Conservation (phyloP, 306 rosid genomes). For the Sophora flavescens region DNA sequence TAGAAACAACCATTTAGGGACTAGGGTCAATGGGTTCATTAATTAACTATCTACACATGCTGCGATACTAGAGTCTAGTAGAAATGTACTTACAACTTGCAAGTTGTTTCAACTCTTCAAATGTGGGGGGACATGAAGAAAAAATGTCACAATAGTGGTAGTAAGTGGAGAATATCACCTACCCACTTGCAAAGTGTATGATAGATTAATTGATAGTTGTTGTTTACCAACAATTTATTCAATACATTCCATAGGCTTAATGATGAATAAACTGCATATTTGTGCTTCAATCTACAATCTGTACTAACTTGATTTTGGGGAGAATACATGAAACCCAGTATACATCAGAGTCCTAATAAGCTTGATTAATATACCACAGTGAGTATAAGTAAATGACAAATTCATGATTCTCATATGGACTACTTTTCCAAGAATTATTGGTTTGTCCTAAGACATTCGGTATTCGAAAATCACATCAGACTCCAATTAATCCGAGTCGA, state of each 20-base stretch:
- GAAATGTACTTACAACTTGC: conserved; percentile 35
- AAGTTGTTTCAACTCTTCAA: conserved; percentile 40
- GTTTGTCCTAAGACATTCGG: neutral
- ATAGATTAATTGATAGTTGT: conserved; percentile 33
- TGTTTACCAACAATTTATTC: conserved; percentile 48
- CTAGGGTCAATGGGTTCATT: conserved; percentile 29
- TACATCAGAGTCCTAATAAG: conserved; percentile 43
- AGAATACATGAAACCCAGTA: conserved; percentile 35
- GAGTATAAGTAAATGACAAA: conserved; percentile 42
- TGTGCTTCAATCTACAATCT: conserved; percentile 40
- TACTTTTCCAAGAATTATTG: conserved; percentile 3
- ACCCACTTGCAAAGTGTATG: conserved; percentile 49
- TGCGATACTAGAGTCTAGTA: neutral
- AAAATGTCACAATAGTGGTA: conserved; percentile 57
- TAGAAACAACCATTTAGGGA: neutral
- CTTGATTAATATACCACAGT: conserved; percentile 41
- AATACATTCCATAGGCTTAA: neutral
- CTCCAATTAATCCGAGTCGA: too few relatives aligned
- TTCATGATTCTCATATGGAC: conserved; percentile 35
- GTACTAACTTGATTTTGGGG: conserved; percentile 29
- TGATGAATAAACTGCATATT: conserved; percentile 15
- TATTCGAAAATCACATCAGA: too few relatives aligned
- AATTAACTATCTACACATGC: conserved; percentile 28
- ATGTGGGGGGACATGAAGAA: conserved; percentile 51
- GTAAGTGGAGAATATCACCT: conserved; percentile 54